These are phyloP conservation scores for Lathyrus sativus DNA, from an alignment of 306 rosid species.

Conservation along the genomic window DNA sequence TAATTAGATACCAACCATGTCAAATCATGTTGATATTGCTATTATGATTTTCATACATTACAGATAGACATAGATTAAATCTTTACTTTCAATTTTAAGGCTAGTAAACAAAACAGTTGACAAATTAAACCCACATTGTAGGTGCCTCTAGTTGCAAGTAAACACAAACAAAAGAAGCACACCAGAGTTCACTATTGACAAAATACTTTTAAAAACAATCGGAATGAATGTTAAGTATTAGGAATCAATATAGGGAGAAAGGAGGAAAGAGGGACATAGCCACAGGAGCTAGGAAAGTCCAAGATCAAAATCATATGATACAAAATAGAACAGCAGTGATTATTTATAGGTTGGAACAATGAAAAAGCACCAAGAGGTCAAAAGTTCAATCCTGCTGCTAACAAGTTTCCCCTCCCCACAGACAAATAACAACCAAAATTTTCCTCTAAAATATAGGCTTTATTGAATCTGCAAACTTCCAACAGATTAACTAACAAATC, in stretches of 20 bases:
- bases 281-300: not conserved
- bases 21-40: not conserved
- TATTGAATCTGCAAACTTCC: not conserved
- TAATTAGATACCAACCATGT: not conserved
- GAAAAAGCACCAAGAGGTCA: too few relatives aligned
- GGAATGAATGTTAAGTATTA: not conserved
- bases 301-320: not conserved
- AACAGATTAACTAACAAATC: not conserved
- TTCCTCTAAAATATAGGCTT: not conserved
- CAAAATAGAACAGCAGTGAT: too few relatives aligned
- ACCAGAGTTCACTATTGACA: not conserved
- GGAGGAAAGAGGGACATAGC: not conserved
- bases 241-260: not conserved
- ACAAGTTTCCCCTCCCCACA: too few relatives aligned
- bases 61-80: not conserved
- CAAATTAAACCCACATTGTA: not conserved
- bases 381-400: too few relatives aligned
- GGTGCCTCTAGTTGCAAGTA: constrained; percentile 3
- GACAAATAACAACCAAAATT: too few relatives aligned
- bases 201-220: not conserved
- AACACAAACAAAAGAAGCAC: not conserved
- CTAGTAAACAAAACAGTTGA: not conserved
- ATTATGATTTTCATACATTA: not conserved
- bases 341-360: too few relatives aligned
- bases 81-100: not conserved